Evolutionary conservation across 1,139 yeast species (phyloP), one percentile per base, ranked within the genome.

Genomic region (Blastobotrys illinoisensis): DNA sequence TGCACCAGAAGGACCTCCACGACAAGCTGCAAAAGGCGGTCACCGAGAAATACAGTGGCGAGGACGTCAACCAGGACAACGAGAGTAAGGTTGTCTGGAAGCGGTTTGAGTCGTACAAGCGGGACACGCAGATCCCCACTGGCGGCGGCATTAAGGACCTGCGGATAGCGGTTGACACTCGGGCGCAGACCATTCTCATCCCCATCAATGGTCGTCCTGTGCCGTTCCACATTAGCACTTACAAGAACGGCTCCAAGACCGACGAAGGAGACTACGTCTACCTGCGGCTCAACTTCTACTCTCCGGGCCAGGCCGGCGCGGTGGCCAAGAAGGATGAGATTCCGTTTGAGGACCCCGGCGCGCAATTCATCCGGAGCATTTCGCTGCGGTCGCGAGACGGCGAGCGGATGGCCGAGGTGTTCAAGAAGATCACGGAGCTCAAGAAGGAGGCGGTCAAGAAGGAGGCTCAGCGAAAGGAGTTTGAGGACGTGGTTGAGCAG

Each of bases 171-270:
- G 91, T 93, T 55, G 99, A 93, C 69, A 78, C 82, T 68, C 89
- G 88, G 66, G 81, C 87, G 58, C 97, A 90, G 71, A 88, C 98
- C 0, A 87, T 93, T 54, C 81, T 93, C 58, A 75, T 93, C 57
- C 99, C 99, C 51, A 87, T 93, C 58, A 83, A 86, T 65, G 99
- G 99, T 58, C 81, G 99, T 67, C 97, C 99, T 1, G 99, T 95
- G 50, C 99, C 99, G 26, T 91, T 93, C 78, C 99, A 93, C 70
- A 90, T 93, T 65, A 89, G 90, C 67, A 78, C 97, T 7, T 91
- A 88, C 73, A 93, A 91, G 69, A 91, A 89, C 70, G 98, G 97
- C 50, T 87, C 96, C 21, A 93, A 90, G 67, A 89, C 86, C 62
- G 99, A 93, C 67, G 99, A 95, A 74, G 98, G 98, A 48, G 98